phyloP scores from a whole-genome alignment of 2,329 filamentous ascomycete genomes.

The Fusarium sp. region DNA sequence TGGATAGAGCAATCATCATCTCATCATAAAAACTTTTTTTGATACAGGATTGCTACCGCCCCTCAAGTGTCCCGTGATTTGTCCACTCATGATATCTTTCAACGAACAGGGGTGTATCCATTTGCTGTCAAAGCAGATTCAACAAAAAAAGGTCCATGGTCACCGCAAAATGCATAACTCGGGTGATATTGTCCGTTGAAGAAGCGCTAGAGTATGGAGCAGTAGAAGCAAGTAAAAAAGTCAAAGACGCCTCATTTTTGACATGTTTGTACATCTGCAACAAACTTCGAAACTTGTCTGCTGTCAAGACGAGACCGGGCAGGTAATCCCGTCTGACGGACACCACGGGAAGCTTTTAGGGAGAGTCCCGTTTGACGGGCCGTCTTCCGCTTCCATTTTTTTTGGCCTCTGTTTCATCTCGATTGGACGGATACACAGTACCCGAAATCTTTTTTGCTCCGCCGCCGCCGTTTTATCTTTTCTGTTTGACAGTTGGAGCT shows the following conservation, averaged over 20 bases:
- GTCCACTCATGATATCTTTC: not conserved
- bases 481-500: conserved; percentile 11
- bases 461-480: not conserved
- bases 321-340: not conserved
- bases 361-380: conserved; percentile 16
- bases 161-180: not conserved
- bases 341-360: conserved; percentile 12
- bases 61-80: not conserved
- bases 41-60: not conserved
- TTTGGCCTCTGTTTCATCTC: conserved; percentile 9
- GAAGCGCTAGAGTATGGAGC: not conserved
- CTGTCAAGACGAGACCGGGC: not conserved
- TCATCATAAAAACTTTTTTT: not conserved
- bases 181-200: not conserved
- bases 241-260: not conserved
- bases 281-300: not conserved
- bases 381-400: conserved; percentile 17
- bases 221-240: not conserved
- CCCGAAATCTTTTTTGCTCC: not conserved
- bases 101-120: conserved; percentile 15
- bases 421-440: conserved; percentile 1
- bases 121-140: not conserved
- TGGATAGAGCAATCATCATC: not conserved
- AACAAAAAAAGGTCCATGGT: not conserved
- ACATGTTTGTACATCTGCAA: too few species aligned